These are phyloP conservation scores for Solanum medicagineum DNA, from an alignment of 257 asterid species.

Conservation along the genomic window DNA sequence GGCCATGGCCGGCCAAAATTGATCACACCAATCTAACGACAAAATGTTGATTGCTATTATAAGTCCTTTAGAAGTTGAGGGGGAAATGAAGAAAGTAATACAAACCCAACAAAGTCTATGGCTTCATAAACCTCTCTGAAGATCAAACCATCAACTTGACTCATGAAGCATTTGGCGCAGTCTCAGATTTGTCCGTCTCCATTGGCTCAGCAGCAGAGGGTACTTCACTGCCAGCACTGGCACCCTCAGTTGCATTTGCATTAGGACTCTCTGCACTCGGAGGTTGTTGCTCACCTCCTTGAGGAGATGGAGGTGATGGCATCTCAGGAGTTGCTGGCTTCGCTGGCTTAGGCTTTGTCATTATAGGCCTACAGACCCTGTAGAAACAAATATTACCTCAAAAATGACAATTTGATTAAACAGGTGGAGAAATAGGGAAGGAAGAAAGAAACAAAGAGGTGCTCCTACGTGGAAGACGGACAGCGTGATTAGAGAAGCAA, in stretches of 20 bases:
- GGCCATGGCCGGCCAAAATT: background rate
- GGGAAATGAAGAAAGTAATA: background rate
- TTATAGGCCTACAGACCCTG: slow-evolving; percentile 80
- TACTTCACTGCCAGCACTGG: slow-evolving; percentile 16
- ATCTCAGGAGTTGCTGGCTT: slow-evolving; percentile 61
- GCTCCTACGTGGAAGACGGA: background rate
- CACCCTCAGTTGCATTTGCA: slow-evolving; percentile 6
- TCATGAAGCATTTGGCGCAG: slow-evolving; percentile 12
- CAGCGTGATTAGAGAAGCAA: background rate
- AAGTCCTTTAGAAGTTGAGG: background rate
- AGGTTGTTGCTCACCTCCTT: slow-evolving; percentile 45
- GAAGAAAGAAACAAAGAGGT: background rate
- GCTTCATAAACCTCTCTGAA: background rate
- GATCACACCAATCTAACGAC: background rate
- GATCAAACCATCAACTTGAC: background rate
- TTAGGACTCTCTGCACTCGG: slow-evolving; percentile 21
- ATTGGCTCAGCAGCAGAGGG: slow-evolving; percentile 43
- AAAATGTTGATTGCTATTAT: background rate
- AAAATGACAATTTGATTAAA: background rate
- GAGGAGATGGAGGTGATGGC: slow-evolving; percentile 32
- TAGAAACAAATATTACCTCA: background rate
- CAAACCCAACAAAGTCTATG: background rate
- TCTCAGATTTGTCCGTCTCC: slow-evolving; percentile 57
- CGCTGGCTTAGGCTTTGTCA: slow-evolving; percentile 82
- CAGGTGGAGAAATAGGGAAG: background rate